phyloP scores from a whole-genome alignment of 2,329 filamentous ascomycete species.

The Trichoderma harzianum region DNA sequence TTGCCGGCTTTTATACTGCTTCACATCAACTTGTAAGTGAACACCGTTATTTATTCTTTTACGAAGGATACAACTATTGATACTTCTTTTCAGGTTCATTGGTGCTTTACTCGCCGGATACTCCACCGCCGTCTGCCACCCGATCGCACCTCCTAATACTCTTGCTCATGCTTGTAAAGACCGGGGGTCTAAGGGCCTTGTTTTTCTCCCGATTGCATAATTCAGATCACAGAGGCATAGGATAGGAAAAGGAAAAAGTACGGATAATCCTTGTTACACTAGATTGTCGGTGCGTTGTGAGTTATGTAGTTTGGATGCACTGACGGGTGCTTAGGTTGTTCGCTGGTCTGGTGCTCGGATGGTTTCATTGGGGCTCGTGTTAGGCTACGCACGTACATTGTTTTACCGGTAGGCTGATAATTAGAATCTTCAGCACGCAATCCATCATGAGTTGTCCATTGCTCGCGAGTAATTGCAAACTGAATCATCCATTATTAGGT shows the following conservation, averaged over 20 bases:
- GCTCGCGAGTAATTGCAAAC: neutral
- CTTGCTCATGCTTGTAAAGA: neutral
- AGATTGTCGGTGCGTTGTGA: neutral
- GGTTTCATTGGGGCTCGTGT: neutral
- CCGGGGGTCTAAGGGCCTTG: neutral
- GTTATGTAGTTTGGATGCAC: neutral
- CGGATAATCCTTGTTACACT: neutral
- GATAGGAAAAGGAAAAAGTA: neutral
- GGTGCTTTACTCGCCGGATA: constrained; percentile 5
- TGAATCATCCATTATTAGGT: neutral
- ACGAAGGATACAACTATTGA: neutral
- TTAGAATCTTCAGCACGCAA: neutral
- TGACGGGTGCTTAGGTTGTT: neutral
- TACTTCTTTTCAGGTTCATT: neutral
- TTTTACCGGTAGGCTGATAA: neutral
- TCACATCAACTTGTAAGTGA: constrained; percentile 1
- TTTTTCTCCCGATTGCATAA: neutral
- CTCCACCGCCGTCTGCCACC: neutral
- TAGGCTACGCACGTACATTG: neutral
- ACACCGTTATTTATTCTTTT: neutral
- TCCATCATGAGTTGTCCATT: neutral
- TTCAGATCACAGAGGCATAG: neutral
- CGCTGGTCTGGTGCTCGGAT: neutral
- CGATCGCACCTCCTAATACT: neutral
- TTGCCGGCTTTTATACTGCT: neutral